Evolutionary conservation across 164 flowering plant genomes (phyloP), one percentile per base, ranked within the genome.

Genomic region (Platanus orientalis): DNA sequence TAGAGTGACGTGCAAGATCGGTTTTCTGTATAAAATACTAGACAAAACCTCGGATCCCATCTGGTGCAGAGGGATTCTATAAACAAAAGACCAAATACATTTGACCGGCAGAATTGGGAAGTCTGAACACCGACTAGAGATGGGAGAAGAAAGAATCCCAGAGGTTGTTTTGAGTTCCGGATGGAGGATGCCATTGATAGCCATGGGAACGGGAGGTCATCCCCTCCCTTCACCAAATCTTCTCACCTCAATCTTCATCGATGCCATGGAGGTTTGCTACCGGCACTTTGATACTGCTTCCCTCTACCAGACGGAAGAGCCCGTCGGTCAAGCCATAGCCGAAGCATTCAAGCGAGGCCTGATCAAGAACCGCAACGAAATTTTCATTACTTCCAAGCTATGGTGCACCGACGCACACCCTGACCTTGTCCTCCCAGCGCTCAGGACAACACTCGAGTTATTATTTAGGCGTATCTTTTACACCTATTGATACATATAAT

Each of bases 321-420:
- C 71, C 2, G 59, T 77, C 3, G 79, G 81, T 24, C 23, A 51
- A 34, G 76, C 76, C 10, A 62, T 80, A 16, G 67, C 57, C 6
- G 67, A 73, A 62, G 76, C 79, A 5, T 26, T 77, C n/a, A 12
- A 20, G 1, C 62, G 20, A 16, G 78, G 80, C 7, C 65, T 78
- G 13, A 61, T 80, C 60, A 62, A 72, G 40, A 58, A 63, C 4
- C 59, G 81, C 0, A 60, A 60, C 0, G 78, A 76, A 26, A 32
- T 81, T 14, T 81, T 76, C 66, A 65, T 81, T 55, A 81, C 84
- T 1, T 64, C 84, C 27, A 81, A 81, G 64, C 44, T 81, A n/a
- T 72, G 79, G 79, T 61, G 71, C 58, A 24, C 29, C 21, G 57
- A 72, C 21, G 60, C 67, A 2, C 60, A 81, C 28, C 71, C 39